A percentile compares a stretch with the other conserved stretches of the same genome.
Evolutionary conservation across 2,329 filamentous ascomycete genomes (phyloP).

Genomic region (Chaetomium olivaceum): DNA sequence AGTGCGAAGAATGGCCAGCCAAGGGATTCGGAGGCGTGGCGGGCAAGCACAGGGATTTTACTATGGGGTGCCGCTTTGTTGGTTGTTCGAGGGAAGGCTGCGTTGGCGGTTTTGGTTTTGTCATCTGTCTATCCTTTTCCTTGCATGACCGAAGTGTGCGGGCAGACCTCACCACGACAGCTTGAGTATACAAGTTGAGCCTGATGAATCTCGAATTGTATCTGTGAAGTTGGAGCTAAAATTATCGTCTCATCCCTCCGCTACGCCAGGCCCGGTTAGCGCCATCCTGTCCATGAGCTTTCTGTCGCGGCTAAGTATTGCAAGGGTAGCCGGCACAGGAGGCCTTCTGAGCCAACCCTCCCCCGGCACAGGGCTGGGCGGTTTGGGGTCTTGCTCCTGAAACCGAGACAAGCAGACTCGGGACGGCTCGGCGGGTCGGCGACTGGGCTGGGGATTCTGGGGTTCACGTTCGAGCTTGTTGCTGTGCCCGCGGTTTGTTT

Average conservation of each 20-base stretch:
- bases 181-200: neutral
- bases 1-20: neutral
- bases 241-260: neutral
- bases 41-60: neutral
- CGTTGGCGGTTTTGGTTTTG: too few relatives aligned
- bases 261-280: neutral
- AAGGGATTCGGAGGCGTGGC: neutral
- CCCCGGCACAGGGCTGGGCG: neutral
- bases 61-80: neutral
- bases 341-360: neutral
- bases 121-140: too few relatives aligned
- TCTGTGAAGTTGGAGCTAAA: neutral
- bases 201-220: neutral
- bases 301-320: neutral
- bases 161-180: neutral
- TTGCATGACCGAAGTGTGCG: neutral
- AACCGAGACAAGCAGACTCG: slow-evolving; percentile 19
- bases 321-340: neutral
- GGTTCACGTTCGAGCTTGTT: neutral
- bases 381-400: slow-evolving; percentile 22
- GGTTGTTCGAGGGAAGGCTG: too few relatives aligned
- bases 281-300: neutral
- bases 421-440: slow-evolving; percentile 14
- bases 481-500: neutral
- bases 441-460: neutral